Conservation (phyloP, 2,329 filamentous ascomycete genomes). For the Trichoderma hamatum region DNA sequence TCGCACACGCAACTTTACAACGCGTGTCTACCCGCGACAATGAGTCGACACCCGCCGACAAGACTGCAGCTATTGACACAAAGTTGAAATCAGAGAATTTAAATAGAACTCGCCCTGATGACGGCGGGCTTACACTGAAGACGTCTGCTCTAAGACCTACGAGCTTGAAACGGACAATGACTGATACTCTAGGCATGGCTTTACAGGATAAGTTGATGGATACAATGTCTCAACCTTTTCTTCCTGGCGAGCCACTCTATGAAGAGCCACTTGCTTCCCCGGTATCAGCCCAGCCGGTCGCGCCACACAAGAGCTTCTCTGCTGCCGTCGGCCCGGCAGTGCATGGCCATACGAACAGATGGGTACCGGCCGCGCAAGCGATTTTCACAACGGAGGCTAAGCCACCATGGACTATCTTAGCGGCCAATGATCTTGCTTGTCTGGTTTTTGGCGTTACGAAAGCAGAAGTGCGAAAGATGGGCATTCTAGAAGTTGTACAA, state of each 20-base stretch:
- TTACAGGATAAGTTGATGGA: conserved; percentile 85
- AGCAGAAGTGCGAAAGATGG: conserved; percentile 89
- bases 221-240: conserved; percentile 79
- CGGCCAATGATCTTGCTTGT: conserved; percentile 94
- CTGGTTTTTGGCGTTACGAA: conserved; percentile 99
- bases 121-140: conserved; percentile 55
- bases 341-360: conserved; percentile 89
- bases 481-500: conserved; percentile 92
- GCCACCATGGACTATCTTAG: conserved; percentile 92
- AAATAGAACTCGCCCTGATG: conserved; percentile 58
- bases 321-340: conserved; percentile 59
- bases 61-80: conserved; percentile 32
- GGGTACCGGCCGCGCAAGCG: conserved; percentile 88
- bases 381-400: conserved; percentile 96
- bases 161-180: conserved; percentile 82
- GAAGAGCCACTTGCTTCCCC: conserved; percentile 50
- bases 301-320: conserved; percentile 48
- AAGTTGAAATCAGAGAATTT: conserved; percentile 55
- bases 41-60: conserved; percentile 22
- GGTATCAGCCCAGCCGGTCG: conserved; percentile 44
- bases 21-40: conserved; percentile 30
- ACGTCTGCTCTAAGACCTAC: conserved; percentile 62
- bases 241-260: conserved; percentile 47
- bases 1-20: conserved; percentile 40
- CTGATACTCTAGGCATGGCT: conserved; percentile 74